A percentile compares a stretch with the other conserved stretches of the same genome.
phyloP scores from a whole-genome alignment of 176 grass and related monocot species.

The Dactylis glomerata region DNA sequence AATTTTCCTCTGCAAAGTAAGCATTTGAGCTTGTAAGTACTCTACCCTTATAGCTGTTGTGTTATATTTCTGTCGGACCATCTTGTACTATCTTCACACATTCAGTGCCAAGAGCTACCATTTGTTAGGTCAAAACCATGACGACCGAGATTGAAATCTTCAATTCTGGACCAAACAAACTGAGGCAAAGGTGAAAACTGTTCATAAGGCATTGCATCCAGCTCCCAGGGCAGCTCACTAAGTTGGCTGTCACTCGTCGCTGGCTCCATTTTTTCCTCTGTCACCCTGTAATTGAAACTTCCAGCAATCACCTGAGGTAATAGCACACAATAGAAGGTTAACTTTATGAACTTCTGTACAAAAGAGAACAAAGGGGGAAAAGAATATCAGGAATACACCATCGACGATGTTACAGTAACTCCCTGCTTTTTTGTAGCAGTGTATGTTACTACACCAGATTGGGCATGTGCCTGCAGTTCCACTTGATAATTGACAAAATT shows the following conservation, averaged over 20 bases:
- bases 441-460: not conserved
- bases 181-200: not conserved
- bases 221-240: not conserved
- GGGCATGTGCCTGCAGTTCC: not conserved
- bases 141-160: not conserved
- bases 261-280: constrained; percentile 27
- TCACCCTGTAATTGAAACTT: constrained; percentile 35
- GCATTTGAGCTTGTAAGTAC: not conserved
- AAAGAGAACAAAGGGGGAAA: not conserved
- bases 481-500: not conserved
- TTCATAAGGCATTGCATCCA: not conserved
- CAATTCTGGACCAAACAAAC: not conserved
- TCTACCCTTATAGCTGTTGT: not conserved
- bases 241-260: not conserved
- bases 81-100: not conserved
- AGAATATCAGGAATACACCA: not conserved
- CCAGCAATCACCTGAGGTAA: constrained; percentile 37
- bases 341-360: not conserved
- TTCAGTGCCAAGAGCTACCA: not conserved
- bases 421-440: not conserved
- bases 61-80: not conserved
- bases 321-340: not conserved
- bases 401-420: not conserved
- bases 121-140: constrained; percentile 4
- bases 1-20: not conserved